Evolutionary conservation across 1,284 basidiomycete genomes (phyloP).

Genomic region (Marasmius oreades): DNA sequence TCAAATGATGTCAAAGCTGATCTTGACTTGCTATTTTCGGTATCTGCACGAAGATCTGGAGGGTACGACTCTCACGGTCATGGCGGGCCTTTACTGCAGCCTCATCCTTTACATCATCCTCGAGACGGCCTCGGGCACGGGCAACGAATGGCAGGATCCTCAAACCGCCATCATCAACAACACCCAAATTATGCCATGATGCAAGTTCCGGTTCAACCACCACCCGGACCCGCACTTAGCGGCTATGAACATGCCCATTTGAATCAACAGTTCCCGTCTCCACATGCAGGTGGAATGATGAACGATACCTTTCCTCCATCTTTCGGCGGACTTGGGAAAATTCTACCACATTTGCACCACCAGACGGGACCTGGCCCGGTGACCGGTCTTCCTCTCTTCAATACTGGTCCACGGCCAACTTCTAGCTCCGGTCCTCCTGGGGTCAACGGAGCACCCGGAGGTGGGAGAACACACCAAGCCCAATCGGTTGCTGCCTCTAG

Average conservation of each 20-base stretch:
- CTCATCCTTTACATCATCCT: background rate
- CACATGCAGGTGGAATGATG: background rate
- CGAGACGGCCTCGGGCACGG: background rate
- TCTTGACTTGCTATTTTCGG: constrained; percentile 50
- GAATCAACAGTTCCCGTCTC: background rate
- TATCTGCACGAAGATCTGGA: constrained; percentile 21
- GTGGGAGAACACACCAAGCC: background rate
- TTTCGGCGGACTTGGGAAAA: background rate
- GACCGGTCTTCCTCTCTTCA: background rate
- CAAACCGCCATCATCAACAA: background rate
- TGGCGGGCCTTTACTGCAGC: background rate
- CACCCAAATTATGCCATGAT: background rate
- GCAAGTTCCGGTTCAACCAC: background rate
- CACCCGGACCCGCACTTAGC: background rate
- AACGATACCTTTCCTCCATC: constrained; percentile 2
- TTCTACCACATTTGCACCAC: background rate
- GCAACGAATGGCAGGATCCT: background rate
- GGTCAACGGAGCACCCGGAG: background rate
- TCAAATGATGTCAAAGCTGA: constrained; percentile 50
- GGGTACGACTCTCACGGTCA: constrained; percentile 1
- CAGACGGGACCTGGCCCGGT: background rate
- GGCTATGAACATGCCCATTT: background rate
- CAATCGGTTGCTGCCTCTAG: background rate
- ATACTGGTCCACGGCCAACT: background rate
- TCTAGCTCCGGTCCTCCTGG: background rate